Evolutionary conservation across 2,329 filamentous ascomycete genomes (phyloP), one percentile per base, ranked within the genome.

Genomic region (Huntiella moniliformis): DNA sequence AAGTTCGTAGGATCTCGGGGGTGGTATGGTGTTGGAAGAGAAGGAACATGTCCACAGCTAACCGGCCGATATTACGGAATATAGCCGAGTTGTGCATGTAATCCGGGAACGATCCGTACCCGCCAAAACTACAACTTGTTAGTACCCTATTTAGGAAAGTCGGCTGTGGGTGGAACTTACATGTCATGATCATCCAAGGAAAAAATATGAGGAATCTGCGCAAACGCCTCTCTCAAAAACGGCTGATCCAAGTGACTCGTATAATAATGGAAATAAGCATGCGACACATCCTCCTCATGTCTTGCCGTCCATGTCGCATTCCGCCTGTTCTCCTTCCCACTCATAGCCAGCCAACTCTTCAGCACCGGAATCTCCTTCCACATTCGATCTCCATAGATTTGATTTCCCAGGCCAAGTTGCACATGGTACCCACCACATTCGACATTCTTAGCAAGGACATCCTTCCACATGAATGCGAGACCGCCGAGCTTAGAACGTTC

Each of bases 251-350:
- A 96, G 60, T 96, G 88, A 54, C 86, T 94, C 1, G 87, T 94
- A 59, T 98, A 98, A 61, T 94, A 98, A 61, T 98, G 91, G 62
- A 98, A 98, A 64, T 94, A 98, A 5, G 91, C 87, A 61, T 96
- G 87, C 2, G 81, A 79, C 13, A 94, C 85, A 57, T 98, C 91
- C 57, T 98, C 88, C 57, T 98, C 86, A 55, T 96, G 84, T 42
- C 85, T 79, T 3, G 88, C 85, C 5, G 87, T 94, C 91, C 91
- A 98, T 38, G 79, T 72, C 0, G 85, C 79, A 54, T 79, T 92
- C 65, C 87, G 93, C 49, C 92, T 73, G 54, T 86, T 91, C 47
- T 96, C 91, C 53, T 94, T 87, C 4, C 91, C 91, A 55, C 81
- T 87, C 63, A 87, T 91, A 7, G 81, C 76, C 38, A 95, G 76